These are phyloP conservation scores for Dittrichia graveolens DNA, from an alignment of 129 eudicot genomes.

Conservation along the genomic window DNA sequence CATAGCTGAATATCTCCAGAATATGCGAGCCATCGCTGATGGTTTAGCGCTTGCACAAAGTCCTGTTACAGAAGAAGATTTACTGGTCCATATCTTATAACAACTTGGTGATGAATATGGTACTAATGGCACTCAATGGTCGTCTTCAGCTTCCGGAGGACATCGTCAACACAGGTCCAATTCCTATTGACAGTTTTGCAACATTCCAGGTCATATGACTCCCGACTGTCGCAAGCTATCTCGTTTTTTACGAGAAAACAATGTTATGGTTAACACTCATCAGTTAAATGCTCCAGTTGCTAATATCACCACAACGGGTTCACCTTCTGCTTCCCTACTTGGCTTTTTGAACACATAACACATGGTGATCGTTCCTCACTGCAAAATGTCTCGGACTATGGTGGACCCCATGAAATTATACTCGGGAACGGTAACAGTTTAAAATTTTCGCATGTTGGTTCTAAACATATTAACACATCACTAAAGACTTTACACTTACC, in stretches of 20 bases:
- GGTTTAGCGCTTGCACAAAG: neutral
- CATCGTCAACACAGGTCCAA: neutral
- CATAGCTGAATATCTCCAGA: neutral
- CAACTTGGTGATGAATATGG: too few relatives aligned
- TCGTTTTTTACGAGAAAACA: neutral
- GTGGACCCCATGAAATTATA: neutral
- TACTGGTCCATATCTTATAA: too few relatives aligned
- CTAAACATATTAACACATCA: neutral
- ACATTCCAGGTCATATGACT: too few relatives aligned
- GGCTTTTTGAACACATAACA: neutral
- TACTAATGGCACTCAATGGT: neutral
- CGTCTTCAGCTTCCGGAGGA: slow-evolving; percentile 3
- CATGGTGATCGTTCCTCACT: neutral
- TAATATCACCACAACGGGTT: neutral
- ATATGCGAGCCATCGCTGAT: neutral
- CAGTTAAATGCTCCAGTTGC: neutral
- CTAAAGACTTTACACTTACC: neutral
- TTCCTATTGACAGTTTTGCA: neutral
- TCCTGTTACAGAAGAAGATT: neutral
- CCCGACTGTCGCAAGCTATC: neutral
- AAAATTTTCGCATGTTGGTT: neutral
- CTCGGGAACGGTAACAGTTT: neutral
- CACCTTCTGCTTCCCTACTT: neutral
- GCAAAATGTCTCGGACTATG: neutral
- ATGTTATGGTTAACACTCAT: neutral